These are phyloP conservation scores for Dothidotthia symphoricarpi DNA, from an alignment of 2,329 filamentous ascomycete species.

Conservation along the genomic window DNA sequence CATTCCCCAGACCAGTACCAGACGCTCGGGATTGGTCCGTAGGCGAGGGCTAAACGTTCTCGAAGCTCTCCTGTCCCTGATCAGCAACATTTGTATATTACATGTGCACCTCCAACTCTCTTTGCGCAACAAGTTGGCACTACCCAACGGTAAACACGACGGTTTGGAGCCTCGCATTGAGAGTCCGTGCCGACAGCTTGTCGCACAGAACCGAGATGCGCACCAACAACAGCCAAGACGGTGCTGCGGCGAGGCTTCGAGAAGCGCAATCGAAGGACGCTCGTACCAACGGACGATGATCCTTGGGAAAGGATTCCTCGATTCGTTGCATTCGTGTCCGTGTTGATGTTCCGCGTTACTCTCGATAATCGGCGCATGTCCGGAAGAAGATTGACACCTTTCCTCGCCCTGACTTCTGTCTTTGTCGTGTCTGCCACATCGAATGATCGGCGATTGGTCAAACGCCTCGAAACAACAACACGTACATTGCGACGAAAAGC, in stretches of 20 bases:
- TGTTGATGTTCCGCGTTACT: neutral
- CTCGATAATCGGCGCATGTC: slow-evolving; percentile 2
- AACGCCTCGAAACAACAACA: slow-evolving; percentile 7
- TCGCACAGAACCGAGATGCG: slow-evolving; percentile 7
- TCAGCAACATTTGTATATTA: slow-evolving; percentile 9
- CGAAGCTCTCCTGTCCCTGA: slow-evolving; percentile 5
- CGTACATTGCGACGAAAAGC: slow-evolving; percentile 5
- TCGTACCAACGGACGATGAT: slow-evolving; percentile 20
- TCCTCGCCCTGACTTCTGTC: slow-evolving; percentile 2
- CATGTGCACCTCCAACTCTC: neutral
- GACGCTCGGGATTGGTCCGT: slow-evolving; percentile 15
- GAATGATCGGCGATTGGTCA: neutral
- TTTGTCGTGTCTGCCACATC: neutral
- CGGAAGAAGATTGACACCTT: slow-evolving; percentile 1
- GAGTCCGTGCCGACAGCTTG: too few relatives aligned
- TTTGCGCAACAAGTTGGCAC: neutral
- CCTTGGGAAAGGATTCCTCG: slow-evolving; percentile 9
- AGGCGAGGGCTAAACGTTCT: slow-evolving; percentile 10
- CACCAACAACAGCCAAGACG: slow-evolving; percentile 9
- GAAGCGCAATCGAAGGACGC: slow-evolving; percentile 30
- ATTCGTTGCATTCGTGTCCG: slow-evolving; percentile 4
- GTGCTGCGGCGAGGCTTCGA: slow-evolving; percentile 24
- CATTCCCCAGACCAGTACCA: slow-evolving; percentile 25
- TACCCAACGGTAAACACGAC: too few relatives aligned
- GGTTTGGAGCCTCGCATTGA: too few relatives aligned